phyloP scores from a whole-genome alignment of 2,329 filamentous ascomycete genomes.

The Berkeleyomyces rouxiae region DNA sequence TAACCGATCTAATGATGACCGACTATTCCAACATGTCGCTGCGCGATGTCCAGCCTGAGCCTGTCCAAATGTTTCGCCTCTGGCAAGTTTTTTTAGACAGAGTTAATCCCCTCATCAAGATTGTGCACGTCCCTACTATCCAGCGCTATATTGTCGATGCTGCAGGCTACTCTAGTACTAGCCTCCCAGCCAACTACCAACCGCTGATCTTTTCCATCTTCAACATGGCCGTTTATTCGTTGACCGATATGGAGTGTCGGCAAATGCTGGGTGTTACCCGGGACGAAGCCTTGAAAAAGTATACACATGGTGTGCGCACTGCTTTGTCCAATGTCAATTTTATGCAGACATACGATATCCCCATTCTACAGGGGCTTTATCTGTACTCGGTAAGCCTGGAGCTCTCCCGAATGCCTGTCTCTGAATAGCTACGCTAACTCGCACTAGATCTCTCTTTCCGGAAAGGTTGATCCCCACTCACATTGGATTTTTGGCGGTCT shows the following conservation, averaged over 20 bases:
- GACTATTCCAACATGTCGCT: constrained; percentile 25
- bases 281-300: constrained; percentile 33
- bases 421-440: constrained; percentile 15
- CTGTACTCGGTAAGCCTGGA: constrained; percentile 34
- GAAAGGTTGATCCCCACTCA: constrained; percentile 41
- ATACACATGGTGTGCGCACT: constrained; percentile 33
- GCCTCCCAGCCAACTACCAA: constrained; percentile 40
- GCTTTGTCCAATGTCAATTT: constrained; percentile 38
- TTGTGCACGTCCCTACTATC: constrained; percentile 54
- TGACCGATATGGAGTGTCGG: constrained; percentile 38
- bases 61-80: constrained; percentile 49
- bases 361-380: constrained; percentile 40
- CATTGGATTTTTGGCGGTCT: constrained; percentile 45
- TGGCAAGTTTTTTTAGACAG: constrained; percentile 63
- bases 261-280: constrained; percentile 34
- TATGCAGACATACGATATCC: constrained; percentile 39
- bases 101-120: constrained; percentile 57
- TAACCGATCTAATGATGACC: constrained; percentile 33
- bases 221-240: constrained; percentile 38
- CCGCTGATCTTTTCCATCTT: constrained; percentile 51
- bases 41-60: constrained; percentile 44
- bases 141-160: constrained; percentile 50
- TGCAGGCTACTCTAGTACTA: constrained; percentile 30
- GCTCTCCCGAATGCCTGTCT: background rate
- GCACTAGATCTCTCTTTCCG: constrained; percentile 35